Evolutionary conservation across 2,329 filamentous ascomycete genomes (phyloP).

Genomic region (Ascosphaera pollenicola): DNA sequence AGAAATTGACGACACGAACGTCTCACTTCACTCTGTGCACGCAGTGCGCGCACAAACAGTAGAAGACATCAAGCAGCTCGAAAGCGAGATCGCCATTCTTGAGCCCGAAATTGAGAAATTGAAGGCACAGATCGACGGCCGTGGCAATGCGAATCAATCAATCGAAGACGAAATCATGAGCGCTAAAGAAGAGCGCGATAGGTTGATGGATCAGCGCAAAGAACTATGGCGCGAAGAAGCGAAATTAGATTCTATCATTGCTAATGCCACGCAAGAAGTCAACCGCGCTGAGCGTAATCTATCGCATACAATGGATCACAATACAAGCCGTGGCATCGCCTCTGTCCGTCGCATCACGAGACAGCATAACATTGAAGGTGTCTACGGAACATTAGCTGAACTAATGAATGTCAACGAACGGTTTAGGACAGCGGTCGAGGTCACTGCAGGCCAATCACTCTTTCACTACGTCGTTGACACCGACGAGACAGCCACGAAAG

Average conservation of each 20-base stretch:
- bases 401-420: slow-evolving; percentile 68
- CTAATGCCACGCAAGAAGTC: slow-evolving; percentile 53
- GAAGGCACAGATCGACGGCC: slow-evolving; percentile 53
- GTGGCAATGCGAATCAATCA: slow-evolving; percentile 49
- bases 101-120: slow-evolving; percentile 52
- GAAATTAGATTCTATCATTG: slow-evolving; percentile 56
- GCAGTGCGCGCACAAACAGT: slow-evolving; percentile 65
- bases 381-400: slow-evolving; percentile 83
- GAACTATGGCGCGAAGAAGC: slow-evolving; percentile 75
- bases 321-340: slow-evolving; percentile 69
- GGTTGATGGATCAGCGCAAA: slow-evolving; percentile 56
- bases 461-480: slow-evolving; percentile 96
- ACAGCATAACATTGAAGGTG: slow-evolving; percentile 58
- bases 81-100: slow-evolving; percentile 46
- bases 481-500: slow-evolving; percentile 61
- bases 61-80: slow-evolving; percentile 56
- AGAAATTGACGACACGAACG: slow-evolving; percentile 61
- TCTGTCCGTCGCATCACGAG: slow-evolving; percentile 64
- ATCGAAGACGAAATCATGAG: slow-evolving; percentile 52
- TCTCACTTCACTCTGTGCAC: slow-evolving; percentile 56
- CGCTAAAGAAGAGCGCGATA: slow-evolving; percentile 58
- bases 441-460: slow-evolving; percentile 74
- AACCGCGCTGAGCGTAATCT: slow-evolving; percentile 57
- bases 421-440: slow-evolving; percentile 76
- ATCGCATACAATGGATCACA: slow-evolving; percentile 70